Evolutionary conservation across 441 rosid species (phyloP).

Genomic region (Gossypium schwendimanii): DNA sequence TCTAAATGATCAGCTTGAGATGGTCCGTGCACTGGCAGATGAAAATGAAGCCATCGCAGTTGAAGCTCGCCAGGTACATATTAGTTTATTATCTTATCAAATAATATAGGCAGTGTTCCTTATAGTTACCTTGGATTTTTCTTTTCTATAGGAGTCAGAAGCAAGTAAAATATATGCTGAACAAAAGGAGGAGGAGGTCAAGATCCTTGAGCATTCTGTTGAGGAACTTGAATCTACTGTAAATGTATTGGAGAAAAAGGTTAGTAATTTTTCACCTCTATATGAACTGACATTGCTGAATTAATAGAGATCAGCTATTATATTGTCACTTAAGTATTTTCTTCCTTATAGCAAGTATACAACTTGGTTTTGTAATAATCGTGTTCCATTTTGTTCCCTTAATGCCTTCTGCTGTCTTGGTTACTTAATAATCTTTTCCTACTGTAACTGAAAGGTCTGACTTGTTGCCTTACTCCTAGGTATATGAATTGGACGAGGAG

Average conservation of each 20-base stretch:
- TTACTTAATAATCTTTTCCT: not conserved
- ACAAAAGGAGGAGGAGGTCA: constrained; percentile 88
- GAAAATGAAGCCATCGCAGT: constrained; percentile 82
- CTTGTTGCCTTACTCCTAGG: constrained; percentile 37
- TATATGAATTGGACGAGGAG: constrained; percentile 79
- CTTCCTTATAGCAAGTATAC: not conserved
- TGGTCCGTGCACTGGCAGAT: constrained; percentile 71
- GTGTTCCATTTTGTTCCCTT: constrained; percentile 2
- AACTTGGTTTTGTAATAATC: constrained; percentile 1
- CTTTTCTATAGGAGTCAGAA: constrained; percentile 58
- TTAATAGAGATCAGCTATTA: not conserved
- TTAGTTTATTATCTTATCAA: constrained; percentile 14
- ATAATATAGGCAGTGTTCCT: not conserved
- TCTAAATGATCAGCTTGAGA: constrained; percentile 56
- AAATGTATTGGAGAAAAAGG: constrained; percentile 85
- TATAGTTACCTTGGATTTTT: not conserved
- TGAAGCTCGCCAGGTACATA: constrained; percentile 75
- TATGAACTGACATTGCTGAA: not conserved
- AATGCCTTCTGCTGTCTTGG: constrained; percentile 2
- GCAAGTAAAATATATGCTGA: constrained; percentile 70
- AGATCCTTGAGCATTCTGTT: constrained; percentile 75
- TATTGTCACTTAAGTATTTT: not conserved
- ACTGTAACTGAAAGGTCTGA: constrained; percentile 7
- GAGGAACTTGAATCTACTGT: constrained; percentile 89
- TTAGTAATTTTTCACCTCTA: constrained; percentile 22